Evolutionary conservation across 768 basidiomycete species (phyloP), one percentile per base, ranked within the genome.

Genomic region (Gautieria morchelliformis): DNA sequence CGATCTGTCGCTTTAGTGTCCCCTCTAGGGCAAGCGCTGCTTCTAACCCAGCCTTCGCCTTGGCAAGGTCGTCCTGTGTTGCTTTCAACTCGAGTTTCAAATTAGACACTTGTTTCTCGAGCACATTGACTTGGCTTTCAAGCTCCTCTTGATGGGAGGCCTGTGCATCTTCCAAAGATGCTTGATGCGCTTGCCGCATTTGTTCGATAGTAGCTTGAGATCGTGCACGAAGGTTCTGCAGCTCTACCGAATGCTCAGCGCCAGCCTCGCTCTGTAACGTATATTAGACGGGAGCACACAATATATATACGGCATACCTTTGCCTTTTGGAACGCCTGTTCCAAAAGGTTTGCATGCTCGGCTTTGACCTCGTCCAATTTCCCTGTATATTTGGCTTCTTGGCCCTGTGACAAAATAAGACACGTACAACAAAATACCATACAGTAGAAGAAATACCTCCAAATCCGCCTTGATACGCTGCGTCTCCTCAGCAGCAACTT

Each of bases 1-100:
- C 85, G 19, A 86, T 76, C 65, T 91, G 86, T 19, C 75, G 68
- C 48, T 76, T 80, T 40, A 89, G 69, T 17, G 60, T 73, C 57
- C 80, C 79, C 6, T 81, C 68, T 61, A 90, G 86, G 3, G 73
- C 65, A 30, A 75, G 75, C 32, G 80, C 72, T 6, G 77, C 59
- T 19, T 83, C 77, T 8, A 84, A 64, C 24, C 79, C 70, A 1
- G 78, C 66, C 68, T 93, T 92, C 5, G 86, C 77, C 73, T 90
- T 92, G 3, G 75, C 65, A 37, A 93, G 81, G 67, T 92, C 89
- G 60, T 93, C 89, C 64, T 85, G 82, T 0, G 91, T 89, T 14
- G 89, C 91, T 64, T 85, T 89, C 44, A 93, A 78, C 62, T 92
- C 88, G 32, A 91, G 71, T 56, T 72, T 80, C 60, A 85, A 74